Conservation (phyloP, 2,329 filamentous ascomycete genomes). For the Clarireedia homoeocarpa region DNA sequence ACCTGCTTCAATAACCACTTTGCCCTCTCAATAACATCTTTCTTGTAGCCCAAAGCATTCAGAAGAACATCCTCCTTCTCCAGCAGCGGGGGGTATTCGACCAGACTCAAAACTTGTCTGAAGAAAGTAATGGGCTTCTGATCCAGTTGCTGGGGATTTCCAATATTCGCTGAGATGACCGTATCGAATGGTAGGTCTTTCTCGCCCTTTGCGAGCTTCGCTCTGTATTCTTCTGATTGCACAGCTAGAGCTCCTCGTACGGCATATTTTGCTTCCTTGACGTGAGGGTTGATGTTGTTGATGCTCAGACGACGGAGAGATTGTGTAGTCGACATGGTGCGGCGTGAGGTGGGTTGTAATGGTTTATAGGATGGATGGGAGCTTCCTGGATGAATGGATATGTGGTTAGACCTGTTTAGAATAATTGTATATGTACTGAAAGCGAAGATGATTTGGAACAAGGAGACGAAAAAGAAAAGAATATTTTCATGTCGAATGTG, state of each 20-base stretch:
- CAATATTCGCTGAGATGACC: constrained; percentile 96
- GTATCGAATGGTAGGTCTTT: constrained; percentile 68
- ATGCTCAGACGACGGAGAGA: constrained; percentile 52
- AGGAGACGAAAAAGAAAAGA: neutral
- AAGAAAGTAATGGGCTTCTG: constrained; percentile 99
- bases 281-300: constrained; percentile 86
- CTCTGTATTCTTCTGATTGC: constrained; percentile 85
- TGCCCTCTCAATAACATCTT: constrained; percentile 80
- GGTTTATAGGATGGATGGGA: neutral
- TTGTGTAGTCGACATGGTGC: constrained; percentile 31
- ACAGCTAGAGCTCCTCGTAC: constrained; percentile 93
- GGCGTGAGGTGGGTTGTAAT: neutral
- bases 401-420: constrained; percentile 1
- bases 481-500: neutral
- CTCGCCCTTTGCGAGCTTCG: constrained; percentile 54
- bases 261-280: constrained; percentile 86
- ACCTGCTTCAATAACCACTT: constrained; percentile 73
- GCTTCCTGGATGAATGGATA: neutral
- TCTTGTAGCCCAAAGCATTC: constrained; percentile 73
- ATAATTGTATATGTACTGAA: neutral
- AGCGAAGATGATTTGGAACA: neutral
- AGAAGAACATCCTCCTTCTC: constrained; percentile 75
- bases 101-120: constrained; percentile 85
- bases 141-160: constrained; percentile 97
- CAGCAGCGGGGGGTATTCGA: constrained; percentile 83